Base-by-base conservation (phyloP, 1,284 basidiomycete genomes). In the Ustanciosporium gigantosporum region DNA sequence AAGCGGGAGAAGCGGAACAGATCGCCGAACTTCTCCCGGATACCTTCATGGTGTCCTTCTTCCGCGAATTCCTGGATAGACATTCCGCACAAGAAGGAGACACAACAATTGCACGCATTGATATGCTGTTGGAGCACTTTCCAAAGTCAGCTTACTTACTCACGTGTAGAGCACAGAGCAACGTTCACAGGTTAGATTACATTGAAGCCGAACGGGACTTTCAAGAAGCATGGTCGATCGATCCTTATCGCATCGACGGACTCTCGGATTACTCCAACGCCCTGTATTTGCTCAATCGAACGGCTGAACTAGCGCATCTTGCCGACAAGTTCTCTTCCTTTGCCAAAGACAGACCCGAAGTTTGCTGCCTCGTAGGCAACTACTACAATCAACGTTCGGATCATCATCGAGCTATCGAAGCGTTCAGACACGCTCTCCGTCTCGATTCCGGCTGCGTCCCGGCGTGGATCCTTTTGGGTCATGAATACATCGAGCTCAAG, bases 381-480 rank as follows among this genome's bases (percentile, higher is more conserved):
- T 92, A 97, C 79, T 96, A 95, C 81, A 95, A 92, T 20, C 83
- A 93, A 16, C 86, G 91, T 22, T 84, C 86, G 8, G 93, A 98
- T 73, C 93, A 97, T 76, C 91, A 91, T 71, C 94, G 94, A 77
- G 92, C 95, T 0, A 88, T 97, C 70, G 89, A 89, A 71, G 95
- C 96, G 78, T 98, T 98, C 80, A 85, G 88, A 65, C 85, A 93
- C 49, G 93, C 94, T 8, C 89, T 94, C 16, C 88, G 93, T 69
- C 84, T 99, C 40, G 94, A 99, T 79, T 84, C 89, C 57, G 91
- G 90, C 5, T 98, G 93, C 79, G 83, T 97, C 19, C 88, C 91
- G 3, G 95, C 95, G 4, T 99, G 95, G 95, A 97, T 94, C n/a
- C 79, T 98, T 57, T 91, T 99, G 87, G 95, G 95, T 0, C 95